These are phyloP conservation scores for Parasarocladium wereldwijsianum DNA, from an alignment of 2,329 filamentous ascomycete genomes.

Conservation along the genomic window DNA sequence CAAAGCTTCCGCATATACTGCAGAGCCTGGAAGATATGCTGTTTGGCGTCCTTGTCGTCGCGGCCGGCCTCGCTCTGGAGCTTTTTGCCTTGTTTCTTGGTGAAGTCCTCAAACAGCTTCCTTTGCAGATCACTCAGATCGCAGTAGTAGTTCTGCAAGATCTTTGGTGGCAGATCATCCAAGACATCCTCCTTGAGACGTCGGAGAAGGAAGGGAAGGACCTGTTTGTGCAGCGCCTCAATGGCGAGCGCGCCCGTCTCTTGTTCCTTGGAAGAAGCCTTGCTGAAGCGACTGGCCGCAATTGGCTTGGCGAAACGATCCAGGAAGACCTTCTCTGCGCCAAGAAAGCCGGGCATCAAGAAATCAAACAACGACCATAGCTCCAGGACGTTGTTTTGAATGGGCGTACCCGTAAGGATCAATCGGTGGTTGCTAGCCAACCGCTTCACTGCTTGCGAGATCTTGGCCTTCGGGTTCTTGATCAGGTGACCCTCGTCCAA, in stretches of 20 bases:
- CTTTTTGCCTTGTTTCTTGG: constrained; percentile 81
- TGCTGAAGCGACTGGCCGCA: constrained; percentile 84
- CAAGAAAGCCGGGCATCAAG: constrained; percentile 95
- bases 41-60: constrained; percentile 84
- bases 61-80: constrained; percentile 71
- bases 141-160: constrained; percentile 98
- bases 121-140: constrained; percentile 90
- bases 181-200: constrained; percentile 96
- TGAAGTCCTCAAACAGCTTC: constrained; percentile 93
- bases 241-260: constrained; percentile 92
- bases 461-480: constrained; percentile 97
- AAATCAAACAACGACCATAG: constrained; percentile 98
- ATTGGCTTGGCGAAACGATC: constrained; percentile 93
- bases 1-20: constrained; percentile 99
- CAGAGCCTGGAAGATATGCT: constrained; percentile 96
- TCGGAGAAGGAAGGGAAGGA: constrained; percentile 86
- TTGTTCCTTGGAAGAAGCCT: constrained; percentile 96
- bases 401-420: constrained; percentile 91
- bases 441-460: constrained; percentile 81
- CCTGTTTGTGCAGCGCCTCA: constrained; percentile 96
- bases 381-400: constrained; percentile 95
- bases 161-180: constrained; percentile 93
- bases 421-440: constrained; percentile 84
- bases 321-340: constrained; percentile 86
- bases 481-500: constrained; percentile 96